Base-by-base conservation (phyloP, 192 early-diverging fungal species). In the Coemansia furcata region DNA sequence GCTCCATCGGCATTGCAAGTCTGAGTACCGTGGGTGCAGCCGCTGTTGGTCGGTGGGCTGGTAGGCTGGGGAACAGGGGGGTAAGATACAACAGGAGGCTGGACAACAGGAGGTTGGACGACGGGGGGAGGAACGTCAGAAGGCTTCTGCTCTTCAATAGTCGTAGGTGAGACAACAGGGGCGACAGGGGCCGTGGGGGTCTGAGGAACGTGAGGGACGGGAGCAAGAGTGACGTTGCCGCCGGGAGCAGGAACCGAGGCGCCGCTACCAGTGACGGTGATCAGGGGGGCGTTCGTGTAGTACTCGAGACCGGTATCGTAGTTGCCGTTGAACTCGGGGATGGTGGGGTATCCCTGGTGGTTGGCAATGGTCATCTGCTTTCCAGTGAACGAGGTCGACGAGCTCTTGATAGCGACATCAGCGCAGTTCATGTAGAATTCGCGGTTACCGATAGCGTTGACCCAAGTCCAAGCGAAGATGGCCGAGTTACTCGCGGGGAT, bases 371-470 rank as follows among this genome's bases (percentile, higher is more conserved):
- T 62, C 71, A 83, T 74, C 57, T 80, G 59, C 68, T 79, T 82
- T 47, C 84, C 84, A 0, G 87, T 84, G 60, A 83, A 76, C 42
- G 71, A 64, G 4, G 38, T 55, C 1, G 43, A 19, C 2, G 74
- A 68, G 15, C 86, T 85, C 4, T 69, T 61, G 67, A 91, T 85
- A 47, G 84, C 84, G 36, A 92, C 81, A 73, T 91, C 89, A n/a
- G 87, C 89, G 64, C 89, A 91, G 64, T 88, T 86, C 86, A 86
- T 89, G 74, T 92, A 92, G 66, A 85, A 90, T 77, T 92, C 91
- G 46, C 86, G 84, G 71, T 88, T 88, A 3, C 87, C 89, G 19
- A 86, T 69, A 21, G 30, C 30, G 39, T 47, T 21, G 1, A 47
- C n/a, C 19, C 44, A 42, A 42, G 44, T 21, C 44, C 15, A 19